Conservation (phyloP, 1,139 yeast species). For the Yamadazyma oceani region DNA sequence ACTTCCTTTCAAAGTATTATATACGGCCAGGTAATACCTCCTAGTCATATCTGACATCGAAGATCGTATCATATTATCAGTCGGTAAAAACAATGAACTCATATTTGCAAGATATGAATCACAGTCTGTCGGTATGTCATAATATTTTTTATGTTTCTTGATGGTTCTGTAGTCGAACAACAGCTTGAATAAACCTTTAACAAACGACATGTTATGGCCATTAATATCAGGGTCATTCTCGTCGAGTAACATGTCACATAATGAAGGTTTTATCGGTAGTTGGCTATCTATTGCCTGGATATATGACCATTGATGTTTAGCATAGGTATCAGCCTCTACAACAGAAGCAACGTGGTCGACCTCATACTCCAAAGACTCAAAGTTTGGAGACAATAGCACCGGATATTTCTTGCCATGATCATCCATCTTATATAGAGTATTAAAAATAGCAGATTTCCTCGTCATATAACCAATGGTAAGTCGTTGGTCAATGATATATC, state of each 20-base stretch:
- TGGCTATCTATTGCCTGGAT: conserved; percentile 70
- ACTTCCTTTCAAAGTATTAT: conserved; percentile 20
- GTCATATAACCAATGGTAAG: conserved; percentile 37
- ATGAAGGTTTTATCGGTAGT: conserved; percentile 41
- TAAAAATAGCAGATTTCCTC: conserved; percentile 26
- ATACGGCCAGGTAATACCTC: conserved; percentile 33
- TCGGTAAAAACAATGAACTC: conserved; percentile 37
- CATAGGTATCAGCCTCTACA: conserved; percentile 62
- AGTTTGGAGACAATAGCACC: conserved; percentile 30
- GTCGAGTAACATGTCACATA: conserved; percentile 40
- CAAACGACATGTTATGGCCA: conserved; percentile 25
- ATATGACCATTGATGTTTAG: conserved; percentile 68
- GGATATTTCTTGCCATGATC: conserved; percentile 19
- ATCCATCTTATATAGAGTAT: conserved; percentile 27
- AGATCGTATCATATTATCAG: conserved; percentile 26
- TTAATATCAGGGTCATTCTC: conserved; percentile 12
- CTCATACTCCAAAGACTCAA: conserved; percentile 28
- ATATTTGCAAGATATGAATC: conserved; percentile 26
- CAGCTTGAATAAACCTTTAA: conserved; percentile 33
- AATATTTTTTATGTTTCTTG: conserved; percentile 14
- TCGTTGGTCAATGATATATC: conserved; percentile 38
- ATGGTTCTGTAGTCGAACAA: conserved; percentile 20
- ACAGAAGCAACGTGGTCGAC: conserved; percentile 55
- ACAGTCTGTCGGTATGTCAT: conserved; percentile 27
- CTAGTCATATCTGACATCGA: conserved; percentile 29